Conservation (phyloP, 2,329 filamentous ascomycete genomes). For the Colletotrichum orchidophilum region DNA sequence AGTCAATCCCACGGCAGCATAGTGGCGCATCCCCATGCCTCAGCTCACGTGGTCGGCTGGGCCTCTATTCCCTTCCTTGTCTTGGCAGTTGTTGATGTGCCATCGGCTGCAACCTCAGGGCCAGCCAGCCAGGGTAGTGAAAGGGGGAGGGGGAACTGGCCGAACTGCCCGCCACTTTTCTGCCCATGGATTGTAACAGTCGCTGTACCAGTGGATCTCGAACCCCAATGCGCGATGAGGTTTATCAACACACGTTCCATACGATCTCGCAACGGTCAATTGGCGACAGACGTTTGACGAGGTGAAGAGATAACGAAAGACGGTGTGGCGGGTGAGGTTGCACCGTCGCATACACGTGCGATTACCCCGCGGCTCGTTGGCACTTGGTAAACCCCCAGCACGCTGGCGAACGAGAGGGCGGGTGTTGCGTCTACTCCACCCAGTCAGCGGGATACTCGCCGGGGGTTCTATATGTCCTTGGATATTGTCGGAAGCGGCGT, state of each 20-base stretch:
- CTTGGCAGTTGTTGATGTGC: neutral
- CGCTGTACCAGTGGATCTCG: neutral
- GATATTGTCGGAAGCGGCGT: neutral
- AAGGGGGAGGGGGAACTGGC: neutral
- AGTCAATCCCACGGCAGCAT: conserved; percentile 13
- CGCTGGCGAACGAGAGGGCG: neutral
- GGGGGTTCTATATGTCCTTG: neutral
- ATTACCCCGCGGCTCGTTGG: conserved; percentile 19
- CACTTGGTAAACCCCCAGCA: neutral
- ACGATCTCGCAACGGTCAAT: neutral
- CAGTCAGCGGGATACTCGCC: neutral
- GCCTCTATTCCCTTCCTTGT: neutral
- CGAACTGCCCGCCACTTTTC: neutral
- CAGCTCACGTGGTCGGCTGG: conserved; percentile 12
- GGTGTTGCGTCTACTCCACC: conserved; percentile 19
- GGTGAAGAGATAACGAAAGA: conserved; percentile 2
- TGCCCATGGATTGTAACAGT: neutral
- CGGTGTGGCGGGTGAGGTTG: conserved; percentile 2
- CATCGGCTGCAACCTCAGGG: conserved; percentile 19
- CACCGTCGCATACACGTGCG: neutral
- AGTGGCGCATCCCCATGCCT: conserved; percentile 22
- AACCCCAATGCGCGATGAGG: neutral
- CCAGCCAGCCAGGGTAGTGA: neutral
- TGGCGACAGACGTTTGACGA: neutral
- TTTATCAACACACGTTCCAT: neutral